Base-by-base conservation (phyloP, 257 asterid species). In the Primulina tabacum region DNA sequence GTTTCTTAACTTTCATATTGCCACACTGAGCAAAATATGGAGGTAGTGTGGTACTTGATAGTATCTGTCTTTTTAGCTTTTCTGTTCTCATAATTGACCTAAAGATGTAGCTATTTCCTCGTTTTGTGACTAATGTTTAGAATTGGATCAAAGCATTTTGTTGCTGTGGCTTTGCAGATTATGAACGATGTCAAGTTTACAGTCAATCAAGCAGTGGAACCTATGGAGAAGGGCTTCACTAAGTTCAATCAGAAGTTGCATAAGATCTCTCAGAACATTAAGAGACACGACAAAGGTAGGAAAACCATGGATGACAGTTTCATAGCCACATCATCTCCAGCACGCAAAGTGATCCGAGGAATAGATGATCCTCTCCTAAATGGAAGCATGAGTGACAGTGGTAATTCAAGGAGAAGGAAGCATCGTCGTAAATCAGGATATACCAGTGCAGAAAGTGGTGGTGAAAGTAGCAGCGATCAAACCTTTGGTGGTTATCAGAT, bases 121-220 rank as follows among this genome's bases (percentile, higher is more conserved):
- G 1, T 37, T 37, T 8, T 37, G 12, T 2, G 43, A 37, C 43
- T 8, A 37, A 37, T 8, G 43, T 12, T 2, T 37, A 7, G 43
- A 37, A 37, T 8, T 37, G 43, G 8, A 37, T 6, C 47, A 38
- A 38, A 8, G 50, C 50, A 40, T 10, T 2, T 10, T 40, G 2
- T 40, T 40, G 17, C 10, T 3, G 52, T 35, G 58, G 50, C 33
- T 26, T 7, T 43, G 32, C 93, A 93, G 99, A 93, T 93, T 76
- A 97, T 93, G 82, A 90, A 90, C 33, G 99, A 93, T 68, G 90
- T 93, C 80, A 93, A 87, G 82, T 89, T 88, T 75, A 93, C 99
- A 0, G 89, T 93, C 33, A 87, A 84, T 64, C 97, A 90, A 76
- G 99, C 99, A 35, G 99, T 89, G 60, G 96, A 91, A 71, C 99